phyloP scores from a whole-genome alignment of 805 yeast species.

The Wickerhamiella hasegawae region DNA sequence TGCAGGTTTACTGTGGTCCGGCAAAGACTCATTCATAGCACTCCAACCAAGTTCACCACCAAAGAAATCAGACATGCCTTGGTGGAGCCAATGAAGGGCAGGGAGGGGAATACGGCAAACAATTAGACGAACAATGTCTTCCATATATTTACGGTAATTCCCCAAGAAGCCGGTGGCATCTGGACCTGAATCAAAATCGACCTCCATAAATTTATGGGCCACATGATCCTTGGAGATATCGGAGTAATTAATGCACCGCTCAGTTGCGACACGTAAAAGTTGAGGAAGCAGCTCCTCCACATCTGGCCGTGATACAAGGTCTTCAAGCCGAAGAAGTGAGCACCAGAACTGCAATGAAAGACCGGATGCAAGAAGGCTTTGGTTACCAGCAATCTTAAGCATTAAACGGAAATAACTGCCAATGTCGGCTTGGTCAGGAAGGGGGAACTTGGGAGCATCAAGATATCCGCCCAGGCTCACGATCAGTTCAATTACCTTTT shows the following conservation, averaged over 20 bases:
- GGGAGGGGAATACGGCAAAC: constrained; percentile 75
- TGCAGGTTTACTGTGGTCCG: constrained; percentile 27
- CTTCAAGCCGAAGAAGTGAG: constrained; percentile 68
- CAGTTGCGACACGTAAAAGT: constrained; percentile 59
- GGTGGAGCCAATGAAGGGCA: constrained; percentile 69
- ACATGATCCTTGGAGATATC: constrained; percentile 48
- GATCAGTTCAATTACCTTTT: constrained; percentile 85
- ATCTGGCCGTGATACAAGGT: constrained; percentile 25
- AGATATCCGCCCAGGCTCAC: constrained; percentile 73
- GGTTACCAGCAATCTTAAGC: constrained; percentile 64
- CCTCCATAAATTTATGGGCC: constrained; percentile 51
- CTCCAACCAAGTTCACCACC: constrained; percentile 44
- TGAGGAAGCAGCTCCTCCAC: constrained; percentile 45
- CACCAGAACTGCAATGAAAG: constrained; percentile 91
- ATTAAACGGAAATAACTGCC: constrained; percentile 57
- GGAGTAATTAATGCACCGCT: constrained; percentile 58
- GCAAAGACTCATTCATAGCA: constrained; percentile 32
- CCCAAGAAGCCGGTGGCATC: constrained; percentile 63
- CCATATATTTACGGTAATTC: constrained; percentile 69
- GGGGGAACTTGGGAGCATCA: constrained; percentile 22
- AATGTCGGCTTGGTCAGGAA: constrained; percentile 35
- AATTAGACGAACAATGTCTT: constrained; percentile 77
- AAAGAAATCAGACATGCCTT: constrained; percentile 56
- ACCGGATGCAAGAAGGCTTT: constrained; percentile 79
- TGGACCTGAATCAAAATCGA: constrained; percentile 77